These are phyloP conservation scores for Aegilops longissima DNA, from an alignment of 176 grass and related monocot species.

Conservation along the genomic window DNA sequence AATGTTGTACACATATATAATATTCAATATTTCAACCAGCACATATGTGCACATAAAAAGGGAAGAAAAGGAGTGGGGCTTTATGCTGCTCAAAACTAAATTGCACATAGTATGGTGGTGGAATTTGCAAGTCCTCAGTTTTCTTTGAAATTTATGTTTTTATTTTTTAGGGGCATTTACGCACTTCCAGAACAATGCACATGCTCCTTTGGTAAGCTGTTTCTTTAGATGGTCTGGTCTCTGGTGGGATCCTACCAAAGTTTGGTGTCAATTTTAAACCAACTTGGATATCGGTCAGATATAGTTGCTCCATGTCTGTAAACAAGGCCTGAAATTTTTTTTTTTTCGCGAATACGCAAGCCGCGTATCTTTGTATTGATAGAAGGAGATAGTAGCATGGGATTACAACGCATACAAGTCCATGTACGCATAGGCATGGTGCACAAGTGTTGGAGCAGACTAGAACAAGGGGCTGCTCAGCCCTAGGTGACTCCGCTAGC, in stretches of 20 bases:
- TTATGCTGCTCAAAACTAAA: slow-evolving; percentile 30
- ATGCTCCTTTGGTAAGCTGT: slow-evolving; percentile 9
- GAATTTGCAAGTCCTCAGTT: slow-evolving; percentile 5
- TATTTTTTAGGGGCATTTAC: slow-evolving; percentile 7
- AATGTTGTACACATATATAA: slow-evolving; percentile 38
- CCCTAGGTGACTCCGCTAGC: too few relatives aligned
- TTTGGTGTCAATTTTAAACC: slow-evolving; percentile 16
- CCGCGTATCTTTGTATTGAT: too few relatives aligned
- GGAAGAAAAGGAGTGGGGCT: neutral
- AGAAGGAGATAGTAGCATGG: too few relatives aligned
- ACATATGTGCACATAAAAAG: neutral
- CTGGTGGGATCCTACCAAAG: neutral
- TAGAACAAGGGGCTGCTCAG: too few relatives aligned
- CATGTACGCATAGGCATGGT: too few relatives aligned
- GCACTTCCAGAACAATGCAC: neutral
- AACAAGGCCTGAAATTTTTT: neutral
- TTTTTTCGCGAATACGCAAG: too few relatives aligned
- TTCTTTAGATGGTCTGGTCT: neutral
- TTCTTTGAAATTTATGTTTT: neutral
- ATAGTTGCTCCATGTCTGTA: neutral
- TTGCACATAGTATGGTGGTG: slow-evolving; percentile 6
- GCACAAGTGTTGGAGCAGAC: too few relatives aligned
- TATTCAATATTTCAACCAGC: slow-evolving; percentile 24
- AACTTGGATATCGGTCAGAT: neutral
- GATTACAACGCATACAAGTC: too few relatives aligned